Conservation (phyloP, 2,329 filamentous ascomycete species). For the Colletotrichum aenigma region DNA sequence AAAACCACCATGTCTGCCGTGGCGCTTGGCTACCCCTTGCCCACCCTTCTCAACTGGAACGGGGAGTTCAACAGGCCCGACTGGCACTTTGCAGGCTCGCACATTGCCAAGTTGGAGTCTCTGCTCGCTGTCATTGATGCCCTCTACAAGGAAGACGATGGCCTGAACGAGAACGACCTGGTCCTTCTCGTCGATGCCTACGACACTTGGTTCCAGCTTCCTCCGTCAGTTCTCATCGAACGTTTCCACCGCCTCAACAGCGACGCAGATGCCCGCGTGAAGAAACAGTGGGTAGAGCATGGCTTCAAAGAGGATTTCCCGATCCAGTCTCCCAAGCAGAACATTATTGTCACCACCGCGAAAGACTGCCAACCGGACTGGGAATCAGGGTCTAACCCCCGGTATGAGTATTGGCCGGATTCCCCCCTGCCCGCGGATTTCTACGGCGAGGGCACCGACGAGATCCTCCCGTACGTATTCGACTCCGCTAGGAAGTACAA, state of each 20-base stretch:
- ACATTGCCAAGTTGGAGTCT: slow-evolving; percentile 41
- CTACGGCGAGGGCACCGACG: slow-evolving; percentile 37
- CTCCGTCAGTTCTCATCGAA: slow-evolving; percentile 38
- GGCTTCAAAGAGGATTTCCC: slow-evolving; percentile 26
- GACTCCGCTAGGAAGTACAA: slow-evolving; percentile 37
- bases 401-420: slow-evolving; percentile 39
- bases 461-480: slow-evolving; percentile 25
- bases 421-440: slow-evolving; percentile 37
- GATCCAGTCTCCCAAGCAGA: slow-evolving; percentile 31
- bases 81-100: slow-evolving; percentile 42
- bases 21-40: slow-evolving; percentile 40
- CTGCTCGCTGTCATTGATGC: slow-evolving; percentile 33
- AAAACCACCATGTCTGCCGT: slow-evolving; percentile 42
- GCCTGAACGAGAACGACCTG: slow-evolving; percentile 33
- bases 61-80: slow-evolving; percentile 39
- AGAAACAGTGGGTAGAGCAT: slow-evolving; percentile 25
- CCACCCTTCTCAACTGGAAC: slow-evolving; percentile 40
- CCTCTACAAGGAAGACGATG: slow-evolving; percentile 25
- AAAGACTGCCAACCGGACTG: slow-evolving; percentile 38
- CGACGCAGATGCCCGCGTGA: slow-evolving; percentile 33
- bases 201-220: slow-evolving; percentile 44
- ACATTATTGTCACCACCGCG: slow-evolving; percentile 35
- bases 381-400: slow-evolving; percentile 37
- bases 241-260: slow-evolving; percentile 38
- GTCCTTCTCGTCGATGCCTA: slow-evolving; percentile 41